A percentile compares a stretch with the other conserved stretches of the same genome.
Evolutionary conservation across 768 basidiomycete species (phyloP).

Genomic region (Botryobasidium botryosum): DNA sequence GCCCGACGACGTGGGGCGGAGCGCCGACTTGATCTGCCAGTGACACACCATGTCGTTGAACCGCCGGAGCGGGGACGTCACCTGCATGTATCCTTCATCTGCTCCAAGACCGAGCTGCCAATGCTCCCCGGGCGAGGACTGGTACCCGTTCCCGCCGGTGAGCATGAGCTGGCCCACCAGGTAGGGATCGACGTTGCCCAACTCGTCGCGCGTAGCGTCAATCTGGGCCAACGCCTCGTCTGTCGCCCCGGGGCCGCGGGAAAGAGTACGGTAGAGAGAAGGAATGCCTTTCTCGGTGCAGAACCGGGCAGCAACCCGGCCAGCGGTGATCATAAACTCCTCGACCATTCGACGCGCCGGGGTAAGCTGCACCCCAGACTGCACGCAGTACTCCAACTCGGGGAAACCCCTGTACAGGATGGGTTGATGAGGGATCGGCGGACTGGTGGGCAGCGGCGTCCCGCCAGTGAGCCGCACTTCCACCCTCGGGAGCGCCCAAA

Average conservation of each 20-base stretch:
- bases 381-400: constrained; percentile 30
- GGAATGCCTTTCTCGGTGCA: constrained; percentile 29
- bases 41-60: constrained; percentile 68
- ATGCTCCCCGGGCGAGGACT: constrained; percentile 35
- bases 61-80: constrained; percentile 77
- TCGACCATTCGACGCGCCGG: constrained; percentile 40
- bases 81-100: constrained; percentile 65
- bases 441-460: constrained; percentile 21
- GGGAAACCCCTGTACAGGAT: constrained; percentile 33
- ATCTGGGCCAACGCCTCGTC: constrained; percentile 29
- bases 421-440: constrained; percentile 8
- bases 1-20: background rate
- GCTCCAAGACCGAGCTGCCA: constrained; percentile 48
- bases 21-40: constrained; percentile 70
- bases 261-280: constrained; percentile 12
- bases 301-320: constrained; percentile 58
- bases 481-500: background rate
- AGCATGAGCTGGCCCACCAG: background rate
- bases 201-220: constrained; percentile 29
- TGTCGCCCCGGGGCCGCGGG: constrained; percentile 13
- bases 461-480: too few species aligned
- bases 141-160: background rate
- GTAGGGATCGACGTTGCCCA: constrained; percentile 1
- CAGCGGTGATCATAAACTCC: constrained; percentile 72
- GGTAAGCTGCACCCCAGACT: constrained; percentile 21